phyloP scores from a whole-genome alignment of 768 basidiomycete genomes.

The Gyrodon lividus region DNA sequence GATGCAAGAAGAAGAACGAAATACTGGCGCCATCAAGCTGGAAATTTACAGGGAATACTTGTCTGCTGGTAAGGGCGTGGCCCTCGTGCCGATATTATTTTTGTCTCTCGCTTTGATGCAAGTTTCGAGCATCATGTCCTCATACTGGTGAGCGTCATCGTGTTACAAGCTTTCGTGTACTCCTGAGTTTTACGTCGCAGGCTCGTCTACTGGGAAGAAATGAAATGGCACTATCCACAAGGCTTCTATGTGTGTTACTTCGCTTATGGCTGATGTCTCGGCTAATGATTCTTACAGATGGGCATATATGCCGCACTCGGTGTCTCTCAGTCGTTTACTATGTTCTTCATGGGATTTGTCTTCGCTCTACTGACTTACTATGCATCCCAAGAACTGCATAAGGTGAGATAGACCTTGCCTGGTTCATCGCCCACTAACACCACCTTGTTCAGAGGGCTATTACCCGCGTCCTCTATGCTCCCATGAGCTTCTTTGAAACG shows the following conservation, averaged over 20 bases:
- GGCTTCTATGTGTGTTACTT: slow-evolving; percentile 65
- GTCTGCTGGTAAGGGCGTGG: slow-evolving; percentile 61
- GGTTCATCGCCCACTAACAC: not conserved
- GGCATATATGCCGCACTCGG: slow-evolving; percentile 78
- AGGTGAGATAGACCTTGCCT: slow-evolving; percentile 33
- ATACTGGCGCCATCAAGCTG: slow-evolving; percentile 54
- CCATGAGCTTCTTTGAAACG: slow-evolving; percentile 90
- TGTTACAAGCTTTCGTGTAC: not conserved
- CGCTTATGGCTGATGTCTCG: slow-evolving; percentile 29
- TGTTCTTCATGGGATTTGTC: slow-evolving; percentile 64
- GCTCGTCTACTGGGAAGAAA: slow-evolving; percentile 70
- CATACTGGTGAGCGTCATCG: slow-evolving; percentile 57
- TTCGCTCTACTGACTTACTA: slow-evolving; percentile 73
- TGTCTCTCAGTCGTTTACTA: slow-evolving; percentile 61
- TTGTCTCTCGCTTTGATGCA: slow-evolving; percentile 65
- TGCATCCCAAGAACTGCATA: slow-evolving; percentile 70
- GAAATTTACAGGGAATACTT: slow-evolving; percentile 52
- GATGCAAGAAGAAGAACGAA: slow-evolving; percentile 85
- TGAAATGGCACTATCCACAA: slow-evolving; percentile 55
- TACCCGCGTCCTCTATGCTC: slow-evolving; percentile 73
- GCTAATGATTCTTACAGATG: slow-evolving; percentile 48
- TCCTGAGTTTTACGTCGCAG: slow-evolving; percentile 29
- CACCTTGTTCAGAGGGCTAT: slow-evolving; percentile 50
- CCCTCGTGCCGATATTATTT: slow-evolving; percentile 66
- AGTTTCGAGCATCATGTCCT: slow-evolving; percentile 65